Evolutionary conservation across 2,329 filamentous ascomycete genomes (phyloP), one percentile per base, ranked within the genome.

Genomic region (Reticulascus tulasneorum): DNA sequence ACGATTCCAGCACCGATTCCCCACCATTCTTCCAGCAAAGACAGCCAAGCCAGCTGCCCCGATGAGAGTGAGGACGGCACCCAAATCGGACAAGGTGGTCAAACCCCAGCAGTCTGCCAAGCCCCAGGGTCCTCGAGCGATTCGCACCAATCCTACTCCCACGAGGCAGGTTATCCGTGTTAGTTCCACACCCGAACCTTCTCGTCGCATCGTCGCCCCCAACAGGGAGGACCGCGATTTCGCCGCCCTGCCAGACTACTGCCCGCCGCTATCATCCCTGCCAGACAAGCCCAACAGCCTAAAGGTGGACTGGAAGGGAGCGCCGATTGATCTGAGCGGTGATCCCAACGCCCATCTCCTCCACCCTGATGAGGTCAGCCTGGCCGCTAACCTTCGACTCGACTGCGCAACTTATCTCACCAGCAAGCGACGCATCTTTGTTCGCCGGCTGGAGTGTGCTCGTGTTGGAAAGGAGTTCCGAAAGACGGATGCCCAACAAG

Each of bases 401-500:
- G 86, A 86, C 47, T 91, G 86, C 58, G 86, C 86, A 13, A 91
- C 85, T 10, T 97, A 96, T 55, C 73, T 97, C 17, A 90, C 86
- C 41, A 93, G 86, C 69, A 97, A 96, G 73, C 82, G 91, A 40
- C 83, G 89, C 42, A 91, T 97, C 54, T 97, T 97, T 59, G 71
- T 83, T 36, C 79, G 80, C 32, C 79, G 86, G 25, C 75, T 91
- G 22, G 77, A 84, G 33, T 77, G 75, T 41, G 76, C 81, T 3
- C 65, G 68, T 37, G 79, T 78, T 23, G 75, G 76, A 55, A 93
- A 94, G 62, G 85, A 90, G 53, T 96, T 95, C 60, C 82, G 87
- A 58, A 95, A 95, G 75, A 97, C 91, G 2, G 87, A 95, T 56
- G 88, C 89, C 6, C 91, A 97, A 60, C 86, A 94, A 59, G 88